Evolutionary conservation across 2,329 filamentous ascomycete genomes (phyloP).

Genomic region (Colletotrichum acutatum): DNA sequence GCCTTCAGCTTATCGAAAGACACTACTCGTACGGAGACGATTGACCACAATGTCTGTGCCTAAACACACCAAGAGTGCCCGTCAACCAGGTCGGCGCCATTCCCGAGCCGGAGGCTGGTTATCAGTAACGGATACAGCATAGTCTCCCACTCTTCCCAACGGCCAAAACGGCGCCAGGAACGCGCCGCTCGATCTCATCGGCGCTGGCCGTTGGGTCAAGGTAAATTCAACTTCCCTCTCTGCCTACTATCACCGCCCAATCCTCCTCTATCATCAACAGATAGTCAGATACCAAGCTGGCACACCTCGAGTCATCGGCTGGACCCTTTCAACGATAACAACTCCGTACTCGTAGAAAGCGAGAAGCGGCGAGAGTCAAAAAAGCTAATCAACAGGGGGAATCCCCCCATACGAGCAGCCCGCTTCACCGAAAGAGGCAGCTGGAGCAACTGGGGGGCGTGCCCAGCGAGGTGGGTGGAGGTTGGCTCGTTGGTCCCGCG

Average conservation of each 20-base stretch:
- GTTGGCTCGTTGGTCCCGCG: neutral
- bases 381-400: neutral
- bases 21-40: neutral
- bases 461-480: neutral
- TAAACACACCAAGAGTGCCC: neutral
- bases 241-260: neutral
- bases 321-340: neutral
- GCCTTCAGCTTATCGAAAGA: neutral
- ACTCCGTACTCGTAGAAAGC: neutral
- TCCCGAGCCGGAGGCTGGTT: neutral
- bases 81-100: neutral
- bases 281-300: neutral
- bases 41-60: neutral
- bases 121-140: neutral
- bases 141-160: neutral
- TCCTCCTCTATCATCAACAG: neutral
- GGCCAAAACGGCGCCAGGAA: constrained; percentile 4
- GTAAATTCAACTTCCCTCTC: neutral
- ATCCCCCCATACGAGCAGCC: neutral
- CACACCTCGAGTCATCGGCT: neutral
- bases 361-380: constrained; percentile 3
- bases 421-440: constrained; percentile 34
- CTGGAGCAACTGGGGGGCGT: constrained; percentile 8
- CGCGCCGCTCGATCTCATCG: constrained; percentile 1
- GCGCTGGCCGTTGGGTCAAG: constrained; percentile 23